Conservation (phyloP, 108 stramenopile species). For the Pseudonitzschia multistriata region DNA sequence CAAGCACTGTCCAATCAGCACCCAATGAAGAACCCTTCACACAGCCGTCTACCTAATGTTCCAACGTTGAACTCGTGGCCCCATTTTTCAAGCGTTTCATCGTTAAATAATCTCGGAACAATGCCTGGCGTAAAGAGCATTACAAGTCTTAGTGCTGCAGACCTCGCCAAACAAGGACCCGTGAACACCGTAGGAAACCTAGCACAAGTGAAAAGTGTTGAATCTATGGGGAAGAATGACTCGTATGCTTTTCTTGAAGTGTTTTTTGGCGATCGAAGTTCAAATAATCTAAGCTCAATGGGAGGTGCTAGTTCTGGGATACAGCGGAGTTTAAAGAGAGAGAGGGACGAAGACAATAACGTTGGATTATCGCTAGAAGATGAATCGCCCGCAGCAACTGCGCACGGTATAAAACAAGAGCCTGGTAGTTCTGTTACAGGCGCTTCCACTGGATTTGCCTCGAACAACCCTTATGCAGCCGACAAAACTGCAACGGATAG, state of each 20-base stretch:
- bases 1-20: conserved; percentile 38
- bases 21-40: conserved; percentile 54
- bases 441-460: conserved; percentile 8
- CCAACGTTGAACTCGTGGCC: conserved; percentile 86
- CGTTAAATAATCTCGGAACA: conserved; percentile 81
- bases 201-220: conserved; percentile 87
- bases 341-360: conserved; percentile 85
- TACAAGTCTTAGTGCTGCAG: conserved; percentile 80
- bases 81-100: conserved; percentile 85
- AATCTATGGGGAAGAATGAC: conserved; percentile 81
- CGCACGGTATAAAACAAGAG: conserved; percentile 17
- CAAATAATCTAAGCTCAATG: conserved; percentile 32
- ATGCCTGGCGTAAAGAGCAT: conserved; percentile 90
- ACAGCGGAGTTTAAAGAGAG: conserved; percentile 55
- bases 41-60: conserved; percentile 39
- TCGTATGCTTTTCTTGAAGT: conserved; percentile 93
- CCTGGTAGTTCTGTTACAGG: conserved; percentile 14
- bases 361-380: conserved; percentile 89
- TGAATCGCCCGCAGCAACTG: conserved; percentile 53
- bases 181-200: conserved; percentile 85
- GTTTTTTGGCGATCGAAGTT: conserved; percentile 83
- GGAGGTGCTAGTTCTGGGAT: conserved; percentile 27
- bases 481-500: conserved; percentile 22
- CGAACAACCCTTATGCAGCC: conserved; percentile 6
- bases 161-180: conserved; percentile 82